phyloP scores from a whole-genome alignment of 176 grass and related monocot species.

The Saccharum officinarum region DNA sequence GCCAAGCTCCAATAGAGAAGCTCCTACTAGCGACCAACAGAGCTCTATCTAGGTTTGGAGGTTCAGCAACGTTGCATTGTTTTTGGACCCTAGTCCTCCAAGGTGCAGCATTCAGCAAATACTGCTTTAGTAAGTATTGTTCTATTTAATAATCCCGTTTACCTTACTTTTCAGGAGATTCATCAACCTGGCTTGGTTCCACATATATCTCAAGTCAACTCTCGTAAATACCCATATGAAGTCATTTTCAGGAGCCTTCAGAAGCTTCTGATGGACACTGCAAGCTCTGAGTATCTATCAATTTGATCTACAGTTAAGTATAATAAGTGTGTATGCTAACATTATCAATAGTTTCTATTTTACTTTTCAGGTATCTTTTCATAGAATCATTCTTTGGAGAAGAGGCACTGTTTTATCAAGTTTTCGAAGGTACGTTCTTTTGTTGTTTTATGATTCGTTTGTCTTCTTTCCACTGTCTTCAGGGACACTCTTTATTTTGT shows the following conservation, averaged over 20 bases:
- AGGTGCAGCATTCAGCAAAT: constrained; percentile 3
- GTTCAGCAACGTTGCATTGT: not conserved
- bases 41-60: too few species aligned
- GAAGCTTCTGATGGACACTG: constrained; percentile 95
- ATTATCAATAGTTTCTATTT: constrained; percentile 21
- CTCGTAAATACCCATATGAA: constrained; percentile 76
- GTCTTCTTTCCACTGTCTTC: constrained; percentile 3
- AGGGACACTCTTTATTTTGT: constrained; percentile 25
- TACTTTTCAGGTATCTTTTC: constrained; percentile 76
- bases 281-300: constrained; percentile 76
- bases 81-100: not conserved
- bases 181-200: constrained; percentile 81
- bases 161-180: constrained; percentile 62
- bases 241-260: constrained; percentile 87
- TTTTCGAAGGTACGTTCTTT: constrained; percentile 66
- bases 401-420: constrained; percentile 65
- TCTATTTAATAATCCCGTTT: not conserved
- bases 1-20: too few species aligned
- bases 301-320: constrained; percentile 10
- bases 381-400: constrained; percentile 78
- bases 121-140: constrained; percentile 3
- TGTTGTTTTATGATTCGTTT: constrained; percentile 1
- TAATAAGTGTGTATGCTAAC: not conserved
- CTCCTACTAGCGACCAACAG: too few species aligned
- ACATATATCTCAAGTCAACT: constrained; percentile 73